Base-by-base conservation (phyloP, 2,329 filamentous ascomycete genomes). In the Talaromyces sp. region DNA sequence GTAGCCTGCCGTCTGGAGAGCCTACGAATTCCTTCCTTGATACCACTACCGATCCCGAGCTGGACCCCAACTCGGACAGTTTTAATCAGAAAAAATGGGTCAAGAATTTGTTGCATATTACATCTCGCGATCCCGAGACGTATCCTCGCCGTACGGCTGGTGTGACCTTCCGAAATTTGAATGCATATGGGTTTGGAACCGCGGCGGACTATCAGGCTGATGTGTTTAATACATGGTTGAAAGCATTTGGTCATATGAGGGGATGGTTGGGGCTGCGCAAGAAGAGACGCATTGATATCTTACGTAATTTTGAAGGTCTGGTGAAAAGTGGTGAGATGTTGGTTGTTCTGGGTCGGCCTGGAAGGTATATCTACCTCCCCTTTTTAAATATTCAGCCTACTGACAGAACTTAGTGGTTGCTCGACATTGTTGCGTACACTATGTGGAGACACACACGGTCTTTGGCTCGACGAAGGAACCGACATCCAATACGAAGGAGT, bases 371-470 rank as follows among this genome's bases (percentile, higher is more conserved):
- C 24, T 31, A 13, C 16, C 11, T 14, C 19, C 13, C 22, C 8
- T 1, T 11, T 19, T 22, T 37, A 11, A 11, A 31, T 43, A 31
- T 11, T 45, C 11, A 14, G 27, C 19, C 31, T 0, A n/a, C 50
- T 66, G 45, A 66, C 60, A 3, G 5, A 16, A 41, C 24, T 0
- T 45, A 59, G 77, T 64, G 78, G 78, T 59, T 96, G 92, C 78
- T 91, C 90, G 14, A 96, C 92, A 1, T 88, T 95, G 68, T 82
- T 96, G 66, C 94, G 95, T 81, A 91, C 91, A 0, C 86, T 95
- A 68, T 85, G 90, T 7, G 91, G 92, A 67, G 90, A 95, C 77
- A 90, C 89, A 52, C 89, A 92, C 69, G 92, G 92, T 65, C 88
- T 93, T 71, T 86, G 84, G 69, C 82, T 93, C 37, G 89, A 91